These are phyloP conservation scores for Mikania micrantha DNA, from an alignment of 129 eudicot genomes.

Conservation along the genomic window DNA sequence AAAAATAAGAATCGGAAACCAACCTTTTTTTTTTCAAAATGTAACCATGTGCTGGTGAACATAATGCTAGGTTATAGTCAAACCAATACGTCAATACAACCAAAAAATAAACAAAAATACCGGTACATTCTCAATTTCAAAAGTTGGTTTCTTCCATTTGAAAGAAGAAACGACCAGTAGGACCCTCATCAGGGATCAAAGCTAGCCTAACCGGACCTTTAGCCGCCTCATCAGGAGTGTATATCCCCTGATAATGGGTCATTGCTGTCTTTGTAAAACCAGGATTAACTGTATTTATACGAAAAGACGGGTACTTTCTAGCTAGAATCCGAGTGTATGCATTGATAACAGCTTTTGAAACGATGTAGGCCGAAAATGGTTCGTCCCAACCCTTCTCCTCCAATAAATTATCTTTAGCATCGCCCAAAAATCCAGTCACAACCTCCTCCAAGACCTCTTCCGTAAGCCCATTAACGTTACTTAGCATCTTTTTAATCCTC, in stretches of 20 bases:
- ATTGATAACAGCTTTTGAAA: conserved; percentile 15
- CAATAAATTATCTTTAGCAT: conserved; percentile 10
- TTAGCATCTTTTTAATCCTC: conserved; percentile 1
- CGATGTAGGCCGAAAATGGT: conserved; percentile 17
- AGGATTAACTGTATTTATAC: conserved; percentile 19
- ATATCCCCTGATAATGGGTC: conserved; percentile 16
- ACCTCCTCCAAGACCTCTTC: conserved; percentile 17
- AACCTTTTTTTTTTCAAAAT: too few relatives aligned
- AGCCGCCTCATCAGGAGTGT: conserved; percentile 21
- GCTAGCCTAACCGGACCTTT: conserved; percentile 16
- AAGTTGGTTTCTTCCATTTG: conserved; percentile 20
- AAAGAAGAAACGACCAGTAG: conserved; percentile 17
- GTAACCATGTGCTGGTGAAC: too few relatives aligned
- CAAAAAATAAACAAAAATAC: not conserved
- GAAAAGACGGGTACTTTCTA: conserved; percentile 13
- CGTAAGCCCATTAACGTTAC: conserved; percentile 9
- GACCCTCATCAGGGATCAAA: conserved; percentile 17
- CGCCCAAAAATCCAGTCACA: conserved; percentile 9
- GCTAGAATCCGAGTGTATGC: conserved; percentile 23
- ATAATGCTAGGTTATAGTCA: not conserved
- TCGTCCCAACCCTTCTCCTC: conserved; percentile 23
- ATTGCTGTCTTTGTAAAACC: conserved; percentile 16
- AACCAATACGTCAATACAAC: not conserved
- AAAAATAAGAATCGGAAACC: too few relatives aligned
- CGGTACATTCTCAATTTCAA: not conserved